These are phyloP conservation scores for Mycena galericulata DNA, from an alignment of 768 basidiomycete species.

Conservation along the genomic window DNA sequence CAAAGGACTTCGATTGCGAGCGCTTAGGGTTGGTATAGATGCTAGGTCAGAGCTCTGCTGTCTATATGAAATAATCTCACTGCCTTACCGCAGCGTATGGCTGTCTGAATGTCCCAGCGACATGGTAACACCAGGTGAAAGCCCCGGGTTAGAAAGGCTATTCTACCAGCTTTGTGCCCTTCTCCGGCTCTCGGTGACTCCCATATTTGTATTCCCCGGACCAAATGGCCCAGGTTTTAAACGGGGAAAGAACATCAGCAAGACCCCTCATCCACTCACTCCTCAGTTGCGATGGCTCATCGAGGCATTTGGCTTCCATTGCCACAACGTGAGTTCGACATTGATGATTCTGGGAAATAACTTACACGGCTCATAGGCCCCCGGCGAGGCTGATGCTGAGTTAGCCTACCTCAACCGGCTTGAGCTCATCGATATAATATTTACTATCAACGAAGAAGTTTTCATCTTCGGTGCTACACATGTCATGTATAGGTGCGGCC, in stretches of 20 bases:
- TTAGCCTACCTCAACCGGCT: background rate
- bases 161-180: background rate
- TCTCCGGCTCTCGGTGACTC: background rate
- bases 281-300: background rate
- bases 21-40: background rate
- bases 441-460: background rate
- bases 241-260: background rate
- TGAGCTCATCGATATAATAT: background rate
- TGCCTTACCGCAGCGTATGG: too few species aligned
- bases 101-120: too few species aligned
- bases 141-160: background rate
- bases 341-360: background rate
- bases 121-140: too few species aligned
- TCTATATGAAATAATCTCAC: too few species aligned
- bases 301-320: background rate
- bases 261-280: background rate
- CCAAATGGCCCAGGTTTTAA: background rate
- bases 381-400: background rate
- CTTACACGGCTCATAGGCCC: background rate
- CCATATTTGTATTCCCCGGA: background rate
- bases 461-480: background rate
- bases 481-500: background rate
- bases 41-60: background rate
- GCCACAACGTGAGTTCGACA: background rate
- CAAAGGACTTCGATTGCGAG: background rate